Conservation (phyloP, 1,139 yeast genomes). For the Yamadazyma blattariae region DNA sequence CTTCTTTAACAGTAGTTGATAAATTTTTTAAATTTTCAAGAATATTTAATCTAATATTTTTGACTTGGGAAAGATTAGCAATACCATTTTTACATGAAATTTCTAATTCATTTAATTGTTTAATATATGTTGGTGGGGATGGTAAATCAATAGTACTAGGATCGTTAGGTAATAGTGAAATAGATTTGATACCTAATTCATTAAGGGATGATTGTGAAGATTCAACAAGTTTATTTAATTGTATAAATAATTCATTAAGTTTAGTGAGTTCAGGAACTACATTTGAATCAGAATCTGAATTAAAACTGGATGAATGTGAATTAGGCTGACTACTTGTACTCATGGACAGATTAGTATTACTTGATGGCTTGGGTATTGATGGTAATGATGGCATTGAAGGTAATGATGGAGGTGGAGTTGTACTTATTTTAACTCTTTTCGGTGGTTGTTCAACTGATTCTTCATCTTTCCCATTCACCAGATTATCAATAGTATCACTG, state of each 20-base stretch:
- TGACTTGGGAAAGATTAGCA: slow-evolving; percentile 35
- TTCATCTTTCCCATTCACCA: not conserved
- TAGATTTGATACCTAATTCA: slow-evolving; percentile 44
- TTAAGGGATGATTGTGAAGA: slow-evolving; percentile 36
- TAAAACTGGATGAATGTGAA: no score
- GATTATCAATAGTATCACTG: no score
- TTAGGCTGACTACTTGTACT: no score
- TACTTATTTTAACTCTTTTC: not conserved
- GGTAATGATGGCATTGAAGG: slow-evolving; percentile 3
- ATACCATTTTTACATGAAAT: slow-evolving; percentile 37
- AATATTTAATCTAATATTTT: slow-evolving; percentile 37
- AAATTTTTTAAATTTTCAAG: slow-evolving; percentile 42
- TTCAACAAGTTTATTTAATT: slow-evolving; percentile 28
- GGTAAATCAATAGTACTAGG: slow-evolving; percentile 48
- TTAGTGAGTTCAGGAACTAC: slow-evolving; percentile 40
- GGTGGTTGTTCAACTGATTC: not conserved
- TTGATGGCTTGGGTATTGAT: not conserved
- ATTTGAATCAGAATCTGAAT: not conserved
- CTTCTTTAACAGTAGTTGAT: slow-evolving; percentile 37
- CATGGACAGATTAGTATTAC: not conserved
- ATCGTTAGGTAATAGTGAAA: slow-evolving; percentile 39
- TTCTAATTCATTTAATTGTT: slow-evolving; percentile 44
- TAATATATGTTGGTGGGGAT: slow-evolving; percentile 47
- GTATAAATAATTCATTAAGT: slow-evolving; percentile 31
- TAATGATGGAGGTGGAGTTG: not conserved